Evolutionary conservation across 441 rosid genomes (phyloP).

Genomic region (Biscutella laevigata): DNA sequence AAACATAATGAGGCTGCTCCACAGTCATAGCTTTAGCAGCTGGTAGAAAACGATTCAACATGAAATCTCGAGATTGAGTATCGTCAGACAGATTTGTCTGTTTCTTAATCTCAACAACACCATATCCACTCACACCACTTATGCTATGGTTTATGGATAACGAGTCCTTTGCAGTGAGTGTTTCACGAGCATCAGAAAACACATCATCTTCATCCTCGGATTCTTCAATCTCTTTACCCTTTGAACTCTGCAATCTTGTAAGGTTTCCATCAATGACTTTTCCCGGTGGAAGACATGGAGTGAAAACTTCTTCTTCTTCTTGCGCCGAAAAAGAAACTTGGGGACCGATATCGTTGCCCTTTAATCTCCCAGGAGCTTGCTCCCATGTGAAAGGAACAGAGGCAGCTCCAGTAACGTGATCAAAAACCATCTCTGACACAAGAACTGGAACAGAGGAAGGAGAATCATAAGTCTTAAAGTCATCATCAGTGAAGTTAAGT

Average conservation of each 20-base stretch:
- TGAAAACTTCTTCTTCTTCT: neutral
- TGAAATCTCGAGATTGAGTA: slow-evolving; percentile 57
- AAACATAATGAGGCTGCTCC: slow-evolving; percentile 52
- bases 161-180: slow-evolving; percentile 34
- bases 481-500: slow-evolving; percentile 6
- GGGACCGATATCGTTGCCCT: slow-evolving; percentile 23
- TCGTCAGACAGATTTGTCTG: slow-evolving; percentile 37
- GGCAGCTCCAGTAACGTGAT: slow-evolving; percentile 59
- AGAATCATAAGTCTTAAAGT: neutral
- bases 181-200: slow-evolving; percentile 63
- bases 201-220: slow-evolving; percentile 29
- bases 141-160: slow-evolving; percentile 48
- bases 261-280: slow-evolving; percentile 26
- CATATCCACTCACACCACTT: slow-evolving; percentile 36
- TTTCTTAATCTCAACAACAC: slow-evolving; percentile 29
- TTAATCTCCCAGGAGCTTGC: slow-evolving; percentile 63
- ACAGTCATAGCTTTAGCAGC: slow-evolving; percentile 94
- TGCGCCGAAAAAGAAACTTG: slow-evolving; percentile 13
- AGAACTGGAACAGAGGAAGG: slow-evolving; percentile 24
- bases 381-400: slow-evolving; percentile 93
- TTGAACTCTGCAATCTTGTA: slow-evolving; percentile 22
- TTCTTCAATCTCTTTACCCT: slow-evolving; percentile 11
- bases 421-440: slow-evolving; percentile 31
- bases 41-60: slow-evolving; percentile 89
- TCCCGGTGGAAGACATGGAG: slow-evolving; percentile 30